Percentiles rank a stretch among this genome's conserved stretches.
These are phyloP conservation scores for Phytophthora constricta DNA, from an alignment of 352 stramenopile genomes.

Conservation along the genomic window DNA sequence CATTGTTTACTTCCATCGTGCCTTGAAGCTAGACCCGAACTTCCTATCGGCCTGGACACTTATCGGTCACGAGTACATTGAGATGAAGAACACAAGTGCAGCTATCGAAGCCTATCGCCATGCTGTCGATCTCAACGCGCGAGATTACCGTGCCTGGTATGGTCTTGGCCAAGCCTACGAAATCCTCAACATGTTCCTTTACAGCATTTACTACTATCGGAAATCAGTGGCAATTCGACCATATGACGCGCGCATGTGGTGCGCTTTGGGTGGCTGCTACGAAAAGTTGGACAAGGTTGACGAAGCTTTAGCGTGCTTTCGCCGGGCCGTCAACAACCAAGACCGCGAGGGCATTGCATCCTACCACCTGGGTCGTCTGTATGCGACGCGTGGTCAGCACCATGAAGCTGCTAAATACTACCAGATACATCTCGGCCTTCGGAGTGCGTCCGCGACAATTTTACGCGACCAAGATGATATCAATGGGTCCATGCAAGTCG, in stretches of 20 bases:
- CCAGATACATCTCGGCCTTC: conserved; percentile 65
- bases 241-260: conserved; percentile 98
- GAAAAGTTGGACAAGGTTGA: conserved; percentile 77
- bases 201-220: conserved; percentile 99
- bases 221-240: conserved; percentile 95
- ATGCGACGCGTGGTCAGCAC: conserved; percentile 48
- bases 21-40: conserved; percentile 94
- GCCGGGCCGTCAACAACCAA: conserved; percentile 76
- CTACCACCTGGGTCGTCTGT: conserved; percentile 71
- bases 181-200: conserved; percentile 98
- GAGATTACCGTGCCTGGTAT: conserved; percentile 99
- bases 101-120: conserved; percentile 97
- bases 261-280: conserved; percentile 90
- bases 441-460: conserved; percentile 32
- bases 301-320: conserved; percentile 79
- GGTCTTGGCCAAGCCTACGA: conserved; percentile 98
- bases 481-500: conserved; percentile 5
- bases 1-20: conserved; percentile 97
- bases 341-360: conserved; percentile 80
- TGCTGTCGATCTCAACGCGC: conserved; percentile 91
- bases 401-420: conserved; percentile 81
- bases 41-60: conserved; percentile 98
- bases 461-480: conserved; percentile 25
- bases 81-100: conserved; percentile 98
- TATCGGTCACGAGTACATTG: conserved; percentile 98